Evolutionary conservation across 257 asterid genomes (phyloP).

Genomic region (Jaltomata sinuosa): DNA sequence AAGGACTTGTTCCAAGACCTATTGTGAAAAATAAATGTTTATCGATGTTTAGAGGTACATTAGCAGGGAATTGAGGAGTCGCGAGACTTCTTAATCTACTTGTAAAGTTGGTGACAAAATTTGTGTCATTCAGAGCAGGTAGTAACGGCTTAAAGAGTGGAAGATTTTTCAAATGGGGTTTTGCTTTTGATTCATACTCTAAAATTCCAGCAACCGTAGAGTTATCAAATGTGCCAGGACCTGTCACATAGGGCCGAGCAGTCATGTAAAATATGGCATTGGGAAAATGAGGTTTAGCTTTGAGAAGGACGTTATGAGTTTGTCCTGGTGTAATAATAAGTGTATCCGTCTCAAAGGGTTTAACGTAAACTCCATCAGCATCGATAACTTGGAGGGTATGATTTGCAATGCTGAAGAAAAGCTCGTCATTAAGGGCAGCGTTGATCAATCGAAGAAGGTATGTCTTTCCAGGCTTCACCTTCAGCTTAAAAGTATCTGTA

Average conservation of each 20-base stretch:
- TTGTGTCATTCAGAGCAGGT: conserved; percentile 39
- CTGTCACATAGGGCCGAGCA: conserved; percentile 44
- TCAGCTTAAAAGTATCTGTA: conserved; percentile 32
- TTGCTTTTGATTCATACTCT: conserved; percentile 22
- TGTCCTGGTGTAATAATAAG: conserved; percentile 49
- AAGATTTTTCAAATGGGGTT: conserved; percentile 10
- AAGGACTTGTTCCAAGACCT: conserved; percentile 16
- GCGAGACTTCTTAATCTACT: conserved; percentile 34
- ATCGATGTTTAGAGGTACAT: conserved; percentile 32
- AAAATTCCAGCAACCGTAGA: conserved; percentile 43
- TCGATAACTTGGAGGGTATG: conserved; percentile 39
- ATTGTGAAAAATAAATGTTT: conserved; percentile 26
- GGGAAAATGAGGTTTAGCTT: conserved; percentile 23
- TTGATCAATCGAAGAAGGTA: conserved; percentile 49
- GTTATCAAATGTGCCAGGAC: conserved; percentile 43
- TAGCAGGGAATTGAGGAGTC: conserved; percentile 36
- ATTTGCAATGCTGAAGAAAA: conserved; percentile 32
- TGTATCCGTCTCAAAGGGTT: conserved; percentile 34
- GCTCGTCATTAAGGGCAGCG: not conserved
- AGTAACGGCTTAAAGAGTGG: conserved; percentile 28
- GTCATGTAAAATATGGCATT: conserved; percentile 34
- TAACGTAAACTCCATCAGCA: conserved; percentile 39
- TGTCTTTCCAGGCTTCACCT: conserved; percentile 44
- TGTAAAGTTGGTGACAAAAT: conserved; percentile 26
- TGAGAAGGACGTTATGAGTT: conserved; percentile 5